Percentiles rank a stretch among this genome's conserved stretches.
Evolutionary conservation across 768 basidiomycete species (phyloP).

Genomic region (Mycena sanguinolenta): DNA sequence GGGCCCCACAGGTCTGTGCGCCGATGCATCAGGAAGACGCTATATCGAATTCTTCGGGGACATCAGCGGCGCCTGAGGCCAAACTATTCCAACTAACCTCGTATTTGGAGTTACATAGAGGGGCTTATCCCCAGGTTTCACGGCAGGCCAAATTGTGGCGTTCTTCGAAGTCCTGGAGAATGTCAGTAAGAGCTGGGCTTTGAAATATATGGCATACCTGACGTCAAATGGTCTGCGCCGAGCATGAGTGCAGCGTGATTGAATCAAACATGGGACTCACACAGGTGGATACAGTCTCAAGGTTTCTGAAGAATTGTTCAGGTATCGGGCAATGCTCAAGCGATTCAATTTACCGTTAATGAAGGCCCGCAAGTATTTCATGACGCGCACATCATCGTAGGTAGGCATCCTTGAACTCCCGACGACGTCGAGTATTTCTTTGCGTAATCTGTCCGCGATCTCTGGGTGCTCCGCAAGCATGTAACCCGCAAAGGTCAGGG

Average conservation of each 20-base stretch:
- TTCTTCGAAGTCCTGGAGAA: constrained; percentile 22
- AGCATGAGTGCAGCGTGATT: background rate
- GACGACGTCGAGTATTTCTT: constrained; percentile 51
- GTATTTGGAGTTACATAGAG: constrained; percentile 45
- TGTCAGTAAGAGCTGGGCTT: background rate
- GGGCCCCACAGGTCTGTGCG: constrained; percentile 60
- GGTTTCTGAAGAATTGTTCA: constrained; percentile 13
- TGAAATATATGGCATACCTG: constrained; percentile 4
- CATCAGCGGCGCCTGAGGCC: background rate
- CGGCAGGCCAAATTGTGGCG: constrained; percentile 19
- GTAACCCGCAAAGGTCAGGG: constrained; percentile 53
- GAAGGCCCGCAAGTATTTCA: constrained; percentile 59
- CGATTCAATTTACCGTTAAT: constrained; percentile 36
- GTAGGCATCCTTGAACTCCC: constrained; percentile 47
- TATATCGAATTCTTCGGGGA: constrained; percentile 42
- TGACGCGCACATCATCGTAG: constrained; percentile 50
- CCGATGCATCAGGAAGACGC: constrained; percentile 56
- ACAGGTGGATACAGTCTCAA: constrained; percentile 36
- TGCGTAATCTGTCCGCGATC: constrained; percentile 47
- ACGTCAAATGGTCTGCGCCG: constrained; percentile 9
- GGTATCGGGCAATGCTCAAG: background rate
- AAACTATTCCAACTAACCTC: constrained; percentile 25
- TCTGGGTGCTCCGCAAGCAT: constrained; percentile 54
- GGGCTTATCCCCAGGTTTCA: constrained; percentile 37
- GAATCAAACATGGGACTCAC: constrained; percentile 5